Evolutionary conservation across 306 rosid species (phyloP).

Genomic region (Parietaria judaica): DNA sequence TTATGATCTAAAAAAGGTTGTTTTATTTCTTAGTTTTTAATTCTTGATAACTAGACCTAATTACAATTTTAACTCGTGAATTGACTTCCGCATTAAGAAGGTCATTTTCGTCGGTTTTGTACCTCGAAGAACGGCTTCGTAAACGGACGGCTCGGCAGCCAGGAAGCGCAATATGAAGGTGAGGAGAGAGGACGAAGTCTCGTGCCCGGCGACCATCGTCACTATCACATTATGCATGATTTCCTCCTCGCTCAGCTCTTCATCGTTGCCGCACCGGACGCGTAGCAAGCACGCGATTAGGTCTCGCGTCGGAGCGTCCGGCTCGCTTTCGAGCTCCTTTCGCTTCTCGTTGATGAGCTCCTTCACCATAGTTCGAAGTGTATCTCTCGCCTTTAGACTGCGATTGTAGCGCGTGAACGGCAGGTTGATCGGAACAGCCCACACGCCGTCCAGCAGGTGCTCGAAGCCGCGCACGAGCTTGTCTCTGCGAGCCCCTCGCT

Average conservation of each 20-base stretch:
- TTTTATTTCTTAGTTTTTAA: no score
- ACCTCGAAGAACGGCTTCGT: conserved; percentile 63
- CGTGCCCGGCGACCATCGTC: conserved; percentile 71
- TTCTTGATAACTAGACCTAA: no score
- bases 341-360: conserved; percentile 38
- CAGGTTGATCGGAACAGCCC: conserved; percentile 59
- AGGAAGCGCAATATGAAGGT: conserved; percentile 48
- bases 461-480: conserved; percentile 30
- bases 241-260: conserved; percentile 51
- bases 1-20: no score
- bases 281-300: conserved; percentile 56
- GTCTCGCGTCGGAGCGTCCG: conserved; percentile 38
- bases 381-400: conserved; percentile 50
- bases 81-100: no score
- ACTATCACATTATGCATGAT: conserved; percentile 47
- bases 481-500: conserved; percentile 47
- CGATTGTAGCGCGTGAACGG: conserved; percentile 64
- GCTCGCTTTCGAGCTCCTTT: conserved; percentile 25
- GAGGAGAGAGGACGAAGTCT: conserved; percentile 51
- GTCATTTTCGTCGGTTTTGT: conserved; percentile 7
- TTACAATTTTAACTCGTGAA: no score
- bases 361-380: conserved; percentile 36
- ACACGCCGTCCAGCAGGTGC: conserved; percentile 43
- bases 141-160: conserved; percentile 42
- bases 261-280: conserved; percentile 25